Base-by-base conservation (phyloP, 768 basidiomycete genomes). In the Hygrocybe punicea region DNA sequence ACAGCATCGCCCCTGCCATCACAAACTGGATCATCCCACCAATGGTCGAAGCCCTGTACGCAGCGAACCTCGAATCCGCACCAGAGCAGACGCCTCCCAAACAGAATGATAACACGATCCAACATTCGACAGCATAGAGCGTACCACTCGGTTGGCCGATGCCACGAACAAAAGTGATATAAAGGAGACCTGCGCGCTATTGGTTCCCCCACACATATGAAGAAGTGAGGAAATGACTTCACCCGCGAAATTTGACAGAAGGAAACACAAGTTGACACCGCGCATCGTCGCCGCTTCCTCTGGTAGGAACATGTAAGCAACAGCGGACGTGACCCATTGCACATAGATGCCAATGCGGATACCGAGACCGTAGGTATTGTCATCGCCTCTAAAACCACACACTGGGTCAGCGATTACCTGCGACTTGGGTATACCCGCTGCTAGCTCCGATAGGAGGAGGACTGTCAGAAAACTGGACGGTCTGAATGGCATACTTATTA, bases 361-460 rank as follows among this genome's bases (percentile, higher is more conserved):
- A 49, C 77, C 49, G 69, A 75, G 53, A 73, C 77, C 46, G 76
- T 51, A 51, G 17, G 50, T 51, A 23, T 51, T 37, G 29, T 33
- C 35, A 29, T 51, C 50, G 33, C 50, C 50, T 13, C 3, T 3
- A 51, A 51, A 51, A 7, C 50, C 50, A 23, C 50, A 51, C 46
- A 29, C 8, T 4, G 29, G 4, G 4, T 29, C 29, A 29, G 8
- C 8, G 29, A 29, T 29, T 4, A 29, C 29, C 29, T 29, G 29
- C 8, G 29, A 29, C 16, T 37, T 37, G 36, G 36, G 16, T 40
- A 5, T 14, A 19, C 39, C 39, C 29, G 4, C 29, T 29, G 29
- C 29, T 29, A 29, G 29, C 29, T 8, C 29, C 8, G 8, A 29
- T 29, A 29, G 4, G 8, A 29, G 29, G 8, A 29, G 29, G 29